Evolutionary conservation across 2,329 filamentous ascomycete genomes (phyloP), one percentile per base, ranked within the genome.

Genomic region (Penicillium sp.): DNA sequence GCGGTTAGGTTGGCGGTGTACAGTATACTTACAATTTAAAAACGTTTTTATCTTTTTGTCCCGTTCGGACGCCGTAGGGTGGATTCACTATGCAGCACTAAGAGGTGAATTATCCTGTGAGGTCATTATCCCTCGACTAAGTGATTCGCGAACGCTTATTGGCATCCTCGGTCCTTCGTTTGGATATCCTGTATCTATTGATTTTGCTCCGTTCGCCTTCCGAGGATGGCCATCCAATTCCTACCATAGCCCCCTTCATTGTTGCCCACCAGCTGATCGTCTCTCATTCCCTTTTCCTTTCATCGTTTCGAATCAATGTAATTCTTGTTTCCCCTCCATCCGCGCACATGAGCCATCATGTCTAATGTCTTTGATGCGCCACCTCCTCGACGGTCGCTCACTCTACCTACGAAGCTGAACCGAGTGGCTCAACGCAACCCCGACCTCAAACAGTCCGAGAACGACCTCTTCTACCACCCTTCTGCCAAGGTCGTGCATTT

Each of bases 401-500:
- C 77, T 44, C 70, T 79, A 49, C 76, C 77, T 45, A 68, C 74
- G 45, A 77, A 74, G 58, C 64, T 76, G 64, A 72, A 70, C 6
- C 66, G 71, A 11, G 68, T 65, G 29, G 67, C 68, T 35, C 70
- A 66, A 61, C 73, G 74, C 55, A 70, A 66, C 59, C 65, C 73
- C n/a, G 66, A 66, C 13, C 68, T 65, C 41, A 67, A 70, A 47
- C 67, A 66, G 15, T 74, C 76, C 5, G 77, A 79, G 57, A 74
- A 78, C 59, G 72, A 80, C 58, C 84, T 96, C 5, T 95, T 91
- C 73, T 87, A 86, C 61, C 90, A 93, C 70, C 86, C 89, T 0
- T 86, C 85, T 48, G 88, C 88, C 62, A 92, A 89, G 72, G 91
- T 96, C 64, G 82, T 90, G 56, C 85, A 86, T 60, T 91, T 91